Conservation (phyloP, 2,329 filamentous ascomycete species). For the Anthostomella pinea region DNA sequence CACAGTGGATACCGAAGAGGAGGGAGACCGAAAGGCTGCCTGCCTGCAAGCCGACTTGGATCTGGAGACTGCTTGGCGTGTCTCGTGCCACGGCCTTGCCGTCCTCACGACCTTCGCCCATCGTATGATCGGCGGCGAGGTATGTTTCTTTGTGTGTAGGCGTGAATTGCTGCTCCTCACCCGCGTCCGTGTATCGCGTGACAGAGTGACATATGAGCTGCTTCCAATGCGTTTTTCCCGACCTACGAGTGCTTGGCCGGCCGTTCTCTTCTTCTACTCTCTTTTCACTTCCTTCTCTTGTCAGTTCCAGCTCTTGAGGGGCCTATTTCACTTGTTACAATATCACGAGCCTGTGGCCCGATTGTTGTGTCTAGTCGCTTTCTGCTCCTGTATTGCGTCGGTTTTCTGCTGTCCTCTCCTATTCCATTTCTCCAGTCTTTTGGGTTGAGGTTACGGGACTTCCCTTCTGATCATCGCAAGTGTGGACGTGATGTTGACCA, state of each 20-base stretch:
- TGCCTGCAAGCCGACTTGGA: too few species aligned
- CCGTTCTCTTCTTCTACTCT: constrained; percentile 1
- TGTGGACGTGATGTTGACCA: constrained; percentile 26
- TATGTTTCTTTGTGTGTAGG: background rate
- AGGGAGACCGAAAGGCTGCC: too few species aligned
- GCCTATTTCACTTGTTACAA: constrained; percentile 9
- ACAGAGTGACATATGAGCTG: constrained; percentile 2
- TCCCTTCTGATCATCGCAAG: constrained; percentile 1
- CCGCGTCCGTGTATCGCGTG: too few species aligned
- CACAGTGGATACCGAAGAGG: too few species aligned
- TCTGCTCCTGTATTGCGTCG: constrained; percentile 3
- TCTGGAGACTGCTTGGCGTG: too few species aligned
- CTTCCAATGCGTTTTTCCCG: constrained; percentile 4
- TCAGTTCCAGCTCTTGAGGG: constrained; percentile 20
- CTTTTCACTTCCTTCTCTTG: constrained; percentile 3
- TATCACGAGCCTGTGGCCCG: constrained; percentile 1
- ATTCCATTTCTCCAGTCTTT: constrained; percentile 2
- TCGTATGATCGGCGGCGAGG: too few species aligned
- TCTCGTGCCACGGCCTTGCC: too few species aligned
- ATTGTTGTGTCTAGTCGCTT: background rate
- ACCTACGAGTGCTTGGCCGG: constrained; percentile 1
- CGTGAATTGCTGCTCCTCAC: too few species aligned
- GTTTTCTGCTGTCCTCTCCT: background rate
- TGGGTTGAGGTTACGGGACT: too few species aligned
- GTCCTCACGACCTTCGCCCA: too few species aligned